Base-by-base conservation (phyloP, 345 rosid species). In the Reutealis trisperma region DNA sequence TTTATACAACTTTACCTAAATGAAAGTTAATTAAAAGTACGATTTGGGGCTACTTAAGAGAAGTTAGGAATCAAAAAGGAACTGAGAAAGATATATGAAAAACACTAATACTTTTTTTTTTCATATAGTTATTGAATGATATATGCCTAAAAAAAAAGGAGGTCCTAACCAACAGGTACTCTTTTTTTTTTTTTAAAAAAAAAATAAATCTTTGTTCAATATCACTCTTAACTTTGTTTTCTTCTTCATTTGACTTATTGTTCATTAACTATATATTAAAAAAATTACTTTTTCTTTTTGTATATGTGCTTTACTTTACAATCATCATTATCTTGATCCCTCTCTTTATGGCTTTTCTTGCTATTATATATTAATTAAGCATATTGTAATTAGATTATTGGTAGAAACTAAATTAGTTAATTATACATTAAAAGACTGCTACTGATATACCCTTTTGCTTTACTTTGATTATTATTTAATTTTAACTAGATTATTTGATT, bases 131-230 rank as follows among this genome's bases (percentile, higher is more conserved):
- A 73, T 78, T 82, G 78, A 80, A 84, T 80, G 82, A 76, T 70
- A 80, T 73, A 79, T 67, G 82, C 81, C 69, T 76, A 75, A 80
- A 87, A 84, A 79, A 81, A 84, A 85, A 76, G 84, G 68, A 74
- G 84, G 69, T 69, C 81, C 73, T 70, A 71, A 80, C 79, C 78
- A 75, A 77, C 81, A 78, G 80, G 83, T 80, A 70, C 14, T 58
- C 32, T 67, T 57, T 8, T 69, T 49, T 68, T 27, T 12, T 67
- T 12, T 67, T 12, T 42, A 9, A 14, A 65, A 37, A 37, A 32
- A 25, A 54, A n/a, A n/a, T n/a, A 54, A 58, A 21, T 25, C 54
- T 14, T 41, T 58, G 19, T 72, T 7, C 49, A n/a, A 13, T 6
- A 21, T 63, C 54, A n/a, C 32, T 51, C n/a, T 60, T 72, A 25